Conservation (phyloP, 352 stramenopile species). For the Aphanomyces astaci region DNA sequence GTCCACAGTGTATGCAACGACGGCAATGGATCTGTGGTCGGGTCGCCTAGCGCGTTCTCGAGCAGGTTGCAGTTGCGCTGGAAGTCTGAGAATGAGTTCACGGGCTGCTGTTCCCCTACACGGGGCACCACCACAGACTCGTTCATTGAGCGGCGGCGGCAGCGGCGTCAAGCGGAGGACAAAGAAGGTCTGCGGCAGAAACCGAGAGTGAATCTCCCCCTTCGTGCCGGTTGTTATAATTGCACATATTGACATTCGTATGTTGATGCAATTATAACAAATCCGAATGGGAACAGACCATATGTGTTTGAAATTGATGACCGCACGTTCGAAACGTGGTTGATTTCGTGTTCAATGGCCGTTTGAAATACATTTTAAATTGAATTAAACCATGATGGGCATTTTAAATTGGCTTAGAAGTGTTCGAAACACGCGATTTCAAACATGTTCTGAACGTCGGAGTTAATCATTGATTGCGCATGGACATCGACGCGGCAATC, state of each 20-base stretch:
- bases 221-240: neutral
- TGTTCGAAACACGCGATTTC: neutral
- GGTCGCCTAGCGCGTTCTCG: conserved; percentile 10
- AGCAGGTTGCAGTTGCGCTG: conserved; percentile 22
- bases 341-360: no score
- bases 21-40: conserved; percentile 7
- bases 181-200: conserved; percentile 4
- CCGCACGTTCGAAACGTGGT: no score
- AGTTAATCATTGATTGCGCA: neutral
- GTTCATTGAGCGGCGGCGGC: conserved; percentile 2
- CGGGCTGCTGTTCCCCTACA: conserved; percentile 10
- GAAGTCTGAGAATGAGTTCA: conserved; percentile 22
- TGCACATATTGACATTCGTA: neutral
- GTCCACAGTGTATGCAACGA: conserved; percentile 14
- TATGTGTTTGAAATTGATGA: neutral
- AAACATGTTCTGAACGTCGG: neutral
- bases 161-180: neutral
- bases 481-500: neutral
- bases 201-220: neutral
- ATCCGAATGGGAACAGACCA: neutral
- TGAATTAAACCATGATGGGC: neutral
- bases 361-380: neutral
- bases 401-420: neutral
- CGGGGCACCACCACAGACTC: neutral
- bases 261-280: neutral